Conservation (phyloP, 2,329 filamentous ascomycete genomes). For the Boeremia exigua region DNA sequence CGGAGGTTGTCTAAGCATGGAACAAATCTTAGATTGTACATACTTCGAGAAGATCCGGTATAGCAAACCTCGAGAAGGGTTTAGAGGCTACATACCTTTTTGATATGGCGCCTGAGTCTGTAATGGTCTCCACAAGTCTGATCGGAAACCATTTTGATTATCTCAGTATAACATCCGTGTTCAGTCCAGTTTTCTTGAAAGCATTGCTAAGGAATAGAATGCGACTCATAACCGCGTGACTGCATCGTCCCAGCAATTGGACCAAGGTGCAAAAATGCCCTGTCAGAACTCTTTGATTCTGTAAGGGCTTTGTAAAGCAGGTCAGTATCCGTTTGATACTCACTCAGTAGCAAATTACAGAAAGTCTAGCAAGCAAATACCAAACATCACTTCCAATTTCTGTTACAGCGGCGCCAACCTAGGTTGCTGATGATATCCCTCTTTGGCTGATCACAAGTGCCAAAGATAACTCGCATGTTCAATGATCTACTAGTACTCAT, state of each 20-base stretch:
- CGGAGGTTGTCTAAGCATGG: constrained; percentile 18
- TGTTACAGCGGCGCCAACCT: no score
- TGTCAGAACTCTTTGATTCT: background rate
- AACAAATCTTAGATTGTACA: constrained; percentile 12
- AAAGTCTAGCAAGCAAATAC: background rate
- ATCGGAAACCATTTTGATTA: background rate
- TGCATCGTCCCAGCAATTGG: background rate
- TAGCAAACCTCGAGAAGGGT: background rate
- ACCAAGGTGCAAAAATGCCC: background rate
- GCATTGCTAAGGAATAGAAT: background rate
- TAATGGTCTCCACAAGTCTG: background rate
- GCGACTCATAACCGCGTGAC: background rate
- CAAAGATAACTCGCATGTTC: no score
- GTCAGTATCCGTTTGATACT: background rate
- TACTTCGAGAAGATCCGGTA: background rate
- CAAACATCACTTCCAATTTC: background rate
- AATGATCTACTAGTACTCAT: no score
- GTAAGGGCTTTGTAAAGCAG: background rate
- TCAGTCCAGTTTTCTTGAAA: background rate
- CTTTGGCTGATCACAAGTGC: no score
- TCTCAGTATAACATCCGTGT: background rate
- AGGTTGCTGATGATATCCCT: no score
- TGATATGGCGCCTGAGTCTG: background rate
- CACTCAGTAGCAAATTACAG: background rate
- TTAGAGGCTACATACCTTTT: background rate